Base-by-base conservation (phyloP, 768 basidiomycete genomes). In the Phylloporus sp. region DNA sequence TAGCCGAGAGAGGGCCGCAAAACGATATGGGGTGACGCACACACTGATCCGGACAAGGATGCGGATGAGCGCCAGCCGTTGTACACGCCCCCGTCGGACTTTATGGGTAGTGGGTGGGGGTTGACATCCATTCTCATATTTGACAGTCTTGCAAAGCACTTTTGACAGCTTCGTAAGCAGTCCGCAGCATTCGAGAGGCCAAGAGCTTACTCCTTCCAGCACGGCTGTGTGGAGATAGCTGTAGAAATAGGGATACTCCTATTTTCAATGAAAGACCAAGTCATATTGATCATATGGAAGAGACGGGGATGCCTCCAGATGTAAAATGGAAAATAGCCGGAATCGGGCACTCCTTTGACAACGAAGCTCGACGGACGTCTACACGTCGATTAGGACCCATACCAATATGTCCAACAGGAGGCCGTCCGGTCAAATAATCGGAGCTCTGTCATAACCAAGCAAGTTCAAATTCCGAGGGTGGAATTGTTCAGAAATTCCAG, bases 371-470 rank as follows among this genome's bases (percentile, higher is more conserved):
- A 27, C 9, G 1, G 27, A 31, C 10, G 35, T 54, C 8, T n/a
- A 60, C 23, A 1, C 17, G 35, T 31, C 9, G 9, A 38, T 43
- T 24, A 28, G 21, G 23, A 18, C 22, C 23, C 74, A 3, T 62
- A 84, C 89, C 88, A 90, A n/a, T 13, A 76, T 61, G 60, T 88
- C 75, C 9, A 91, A 70, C 5, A 84, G 64, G 5, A 90, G 70
- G 84, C 83, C 86, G 90, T 91, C n/a, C 76, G 72, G 54, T 93
- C 86, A 39, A 71, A 76, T 0, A 78, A 33, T 5, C 87, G 66
- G 6, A 89, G 67, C 60, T 81, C 84, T 86, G 48, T 28, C 15
- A 44, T 6, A 18, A 38, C n/a, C n/a, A n/a, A n/a, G 9, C 35
- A 9, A 17, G 9, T 46, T 18, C 38, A 15, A 39, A 15, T 22